Percentiles rank a stretch among this genome's conserved stretches.
Conservation (phyloP, 495 filamentous ascomycete genomes). For the Penicillium argentinense region DNA sequence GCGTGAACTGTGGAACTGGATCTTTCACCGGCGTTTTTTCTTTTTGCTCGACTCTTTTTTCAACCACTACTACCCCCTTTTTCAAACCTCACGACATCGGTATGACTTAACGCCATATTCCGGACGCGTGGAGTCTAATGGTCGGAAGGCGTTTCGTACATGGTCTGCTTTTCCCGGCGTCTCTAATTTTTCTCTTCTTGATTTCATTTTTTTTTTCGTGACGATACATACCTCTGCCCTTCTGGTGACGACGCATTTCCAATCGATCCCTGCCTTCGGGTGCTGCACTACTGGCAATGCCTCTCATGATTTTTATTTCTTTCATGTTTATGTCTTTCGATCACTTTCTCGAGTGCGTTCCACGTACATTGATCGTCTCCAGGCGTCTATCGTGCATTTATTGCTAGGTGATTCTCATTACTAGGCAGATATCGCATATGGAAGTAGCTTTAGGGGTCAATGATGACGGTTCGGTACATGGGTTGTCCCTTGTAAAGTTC, state of each 20-base stretch:
- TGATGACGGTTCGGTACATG: neutral
- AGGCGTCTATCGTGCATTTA: constrained; percentile 13
- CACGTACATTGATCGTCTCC: constrained; percentile 15
- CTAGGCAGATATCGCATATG: constrained; percentile 15
- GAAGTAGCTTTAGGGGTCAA: constrained; percentile 17
- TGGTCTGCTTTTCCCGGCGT: constrained; percentile 21
- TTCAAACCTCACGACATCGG: constrained; percentile 17
- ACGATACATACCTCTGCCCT: constrained; percentile 25
- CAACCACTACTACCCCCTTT: constrained; percentile 9
- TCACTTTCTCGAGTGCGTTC: neutral
- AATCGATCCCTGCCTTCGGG: constrained; percentile 1
- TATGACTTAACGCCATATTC: constrained; percentile 29
- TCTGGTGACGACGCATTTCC: constrained; percentile 10
- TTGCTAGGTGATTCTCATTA: constrained; percentile 19
- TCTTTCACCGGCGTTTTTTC: constrained; percentile 25
- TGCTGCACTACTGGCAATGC: constrained; percentile 18
- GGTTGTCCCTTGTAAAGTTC: neutral
- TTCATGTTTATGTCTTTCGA: neutral
- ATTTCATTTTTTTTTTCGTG: constrained; percentile 11
- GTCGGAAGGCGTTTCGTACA: constrained; percentile 24
- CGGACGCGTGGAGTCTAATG: constrained; percentile 15
- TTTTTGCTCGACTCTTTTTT: constrained; percentile 19
- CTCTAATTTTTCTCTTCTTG: constrained; percentile 16
- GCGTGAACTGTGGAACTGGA: constrained; percentile 18
- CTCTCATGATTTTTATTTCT: no score